A percentile compares a stretch with the other conserved stretches of the same genome.
Conservation (phyloP, 2,329 filamentous ascomycete genomes). For the Ophiognomonia clavigignenti-juglandacearum region DNA sequence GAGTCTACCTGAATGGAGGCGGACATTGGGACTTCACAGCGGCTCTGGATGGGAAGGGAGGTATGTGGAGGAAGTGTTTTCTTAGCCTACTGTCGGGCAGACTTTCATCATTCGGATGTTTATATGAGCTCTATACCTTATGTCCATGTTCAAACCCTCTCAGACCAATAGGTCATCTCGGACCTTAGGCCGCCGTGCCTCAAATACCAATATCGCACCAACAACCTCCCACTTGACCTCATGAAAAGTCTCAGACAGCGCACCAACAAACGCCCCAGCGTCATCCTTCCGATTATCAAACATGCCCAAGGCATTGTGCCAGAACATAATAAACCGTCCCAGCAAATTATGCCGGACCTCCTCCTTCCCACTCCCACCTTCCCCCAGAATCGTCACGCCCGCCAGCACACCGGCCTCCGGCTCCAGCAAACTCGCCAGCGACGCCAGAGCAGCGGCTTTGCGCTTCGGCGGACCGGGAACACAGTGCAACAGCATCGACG, state of each 20-base stretch:
- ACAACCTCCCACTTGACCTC: conserved; percentile 1
- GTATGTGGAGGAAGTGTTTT: conserved; percentile 2
- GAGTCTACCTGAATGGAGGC: background rate
- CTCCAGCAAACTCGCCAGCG: background rate
- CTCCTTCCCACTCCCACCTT: no score
- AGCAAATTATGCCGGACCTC: background rate
- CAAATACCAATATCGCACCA: background rate
- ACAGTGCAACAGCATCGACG: background rate
- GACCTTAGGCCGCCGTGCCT: background rate
- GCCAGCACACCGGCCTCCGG: background rate
- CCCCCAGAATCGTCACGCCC: background rate
- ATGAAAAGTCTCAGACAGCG: background rate
- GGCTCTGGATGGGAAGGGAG: background rate
- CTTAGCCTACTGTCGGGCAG: no score
- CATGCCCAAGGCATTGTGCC: conserved; percentile 2
- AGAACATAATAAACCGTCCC: conserved; percentile 4
- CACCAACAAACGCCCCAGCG: background rate
- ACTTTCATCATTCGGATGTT: no score
- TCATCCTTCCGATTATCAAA: background rate
- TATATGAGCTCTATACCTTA: no score
- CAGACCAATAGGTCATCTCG: background rate
- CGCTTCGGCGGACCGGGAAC: background rate
- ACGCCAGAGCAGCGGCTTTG: background rate
- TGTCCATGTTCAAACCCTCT: background rate
- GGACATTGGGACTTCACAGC: background rate